Percentiles rank a stretch among this genome's conserved stretches.
Conservation (phyloP, 352 stramenopile species). For the Pythium aquatile region DNA sequence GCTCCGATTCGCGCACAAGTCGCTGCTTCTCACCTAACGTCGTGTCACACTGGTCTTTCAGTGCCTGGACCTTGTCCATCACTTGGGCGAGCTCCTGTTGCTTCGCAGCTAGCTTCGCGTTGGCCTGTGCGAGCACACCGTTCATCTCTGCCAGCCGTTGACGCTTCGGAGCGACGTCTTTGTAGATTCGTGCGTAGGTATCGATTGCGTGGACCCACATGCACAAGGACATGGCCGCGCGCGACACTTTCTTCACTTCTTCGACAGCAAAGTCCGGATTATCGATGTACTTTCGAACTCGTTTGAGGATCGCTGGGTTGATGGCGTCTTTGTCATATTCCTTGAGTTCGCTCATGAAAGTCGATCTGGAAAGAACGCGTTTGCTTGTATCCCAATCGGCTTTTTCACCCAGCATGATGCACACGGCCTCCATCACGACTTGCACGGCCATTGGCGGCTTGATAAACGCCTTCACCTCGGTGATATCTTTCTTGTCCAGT, state of each 20-base stretch:
- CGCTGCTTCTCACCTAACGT: slow-evolving; percentile 67
- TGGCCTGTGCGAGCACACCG: slow-evolving; percentile 62
- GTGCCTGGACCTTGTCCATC: slow-evolving; percentile 40
- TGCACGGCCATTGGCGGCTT: slow-evolving; percentile 83
- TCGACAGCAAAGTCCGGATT: slow-evolving; percentile 81
- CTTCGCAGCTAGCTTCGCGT: slow-evolving; percentile 64
- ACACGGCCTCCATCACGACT: slow-evolving; percentile 86
- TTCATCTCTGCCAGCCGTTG: slow-evolving; percentile 76
- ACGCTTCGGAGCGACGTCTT: slow-evolving; percentile 76
- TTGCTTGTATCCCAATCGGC: slow-evolving; percentile 86
- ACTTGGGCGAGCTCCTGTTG: slow-evolving; percentile 65
- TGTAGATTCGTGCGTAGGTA: slow-evolving; percentile 71
- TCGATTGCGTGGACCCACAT: slow-evolving; percentile 88
- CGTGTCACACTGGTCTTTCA: slow-evolving; percentile 65
- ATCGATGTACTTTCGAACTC: slow-evolving; percentile 80
- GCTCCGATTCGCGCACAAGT: slow-evolving; percentile 56
- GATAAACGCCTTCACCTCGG: slow-evolving; percentile 83
- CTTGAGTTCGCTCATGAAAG: slow-evolving; percentile 82
- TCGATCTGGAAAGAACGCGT: slow-evolving; percentile 61
- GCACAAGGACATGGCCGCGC: slow-evolving; percentile 79
- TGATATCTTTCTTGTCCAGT: slow-evolving; percentile 87
- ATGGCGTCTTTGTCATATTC: slow-evolving; percentile 88
- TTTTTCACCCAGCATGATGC: slow-evolving; percentile 85
- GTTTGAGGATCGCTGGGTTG: slow-evolving; percentile 51
- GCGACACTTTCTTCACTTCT: slow-evolving; percentile 81